Conservation (phyloP, 805 yeast genomes). For the Pichia californica region DNA sequence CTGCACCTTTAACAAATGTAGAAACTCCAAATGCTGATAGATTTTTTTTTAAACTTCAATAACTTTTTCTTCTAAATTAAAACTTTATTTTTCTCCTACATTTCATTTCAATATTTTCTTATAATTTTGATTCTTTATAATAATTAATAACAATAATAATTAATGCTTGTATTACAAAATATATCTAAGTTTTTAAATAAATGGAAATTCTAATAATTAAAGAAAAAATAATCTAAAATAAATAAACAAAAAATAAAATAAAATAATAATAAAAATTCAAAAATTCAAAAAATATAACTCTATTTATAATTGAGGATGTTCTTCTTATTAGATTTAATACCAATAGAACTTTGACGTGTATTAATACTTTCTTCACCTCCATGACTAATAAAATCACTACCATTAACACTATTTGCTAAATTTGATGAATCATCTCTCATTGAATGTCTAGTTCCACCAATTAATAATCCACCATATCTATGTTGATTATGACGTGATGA, state of each 20-base stretch:
- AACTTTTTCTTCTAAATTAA: too few relatives aligned
- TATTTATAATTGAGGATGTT: constrained; percentile 7
- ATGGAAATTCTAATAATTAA: too few relatives aligned
- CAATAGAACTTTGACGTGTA: background rate
- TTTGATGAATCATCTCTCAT: constrained; percentile 2
- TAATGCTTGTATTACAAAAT: too few relatives aligned
- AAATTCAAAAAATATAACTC: background rate
- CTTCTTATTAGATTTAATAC: background rate
- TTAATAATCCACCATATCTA: constrained; percentile 2
- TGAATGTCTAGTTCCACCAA: constrained; percentile 1
- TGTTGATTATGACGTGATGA: constrained; percentile 1
- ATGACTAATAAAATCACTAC: background rate
- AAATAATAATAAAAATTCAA: background rate
- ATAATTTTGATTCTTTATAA: too few relatives aligned
- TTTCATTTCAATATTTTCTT: too few relatives aligned
- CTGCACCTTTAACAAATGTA: too few relatives aligned
- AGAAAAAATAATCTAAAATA: too few relatives aligned
- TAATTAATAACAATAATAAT: too few relatives aligned
- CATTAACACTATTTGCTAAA: background rate
- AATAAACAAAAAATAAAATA: background rate
- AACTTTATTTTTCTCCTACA: too few relatives aligned
- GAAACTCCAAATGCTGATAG: too few relatives aligned
- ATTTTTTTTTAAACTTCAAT: too few relatives aligned
- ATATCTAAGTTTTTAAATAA: too few relatives aligned
- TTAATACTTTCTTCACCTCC: background rate